Percentiles rank a stretch among this genome's conserved stretches.
Conservation (phyloP, 176 grass and related monocot genomes). For the Aechmea fasciata region DNA sequence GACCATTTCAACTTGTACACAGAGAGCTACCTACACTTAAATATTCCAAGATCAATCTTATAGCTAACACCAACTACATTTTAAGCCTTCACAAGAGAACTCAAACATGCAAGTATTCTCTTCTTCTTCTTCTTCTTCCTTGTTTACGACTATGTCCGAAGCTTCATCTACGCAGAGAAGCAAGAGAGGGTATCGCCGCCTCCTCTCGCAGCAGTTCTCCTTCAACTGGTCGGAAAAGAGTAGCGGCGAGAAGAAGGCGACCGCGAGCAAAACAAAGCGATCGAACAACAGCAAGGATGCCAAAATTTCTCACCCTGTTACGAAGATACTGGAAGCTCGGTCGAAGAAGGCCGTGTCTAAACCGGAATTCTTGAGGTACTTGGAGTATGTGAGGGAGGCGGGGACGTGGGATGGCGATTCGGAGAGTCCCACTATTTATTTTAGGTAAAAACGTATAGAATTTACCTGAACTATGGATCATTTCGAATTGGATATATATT, state of each 20-base stretch:
- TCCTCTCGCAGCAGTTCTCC: conserved; percentile 25
- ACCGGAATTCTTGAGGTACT: conserved; percentile 43
- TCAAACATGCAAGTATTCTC: not conserved
- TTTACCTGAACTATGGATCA: no score
- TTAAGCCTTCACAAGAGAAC: not conserved
- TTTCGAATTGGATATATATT: no score
- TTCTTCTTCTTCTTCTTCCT: not conserved
- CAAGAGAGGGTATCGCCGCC: conserved; percentile 22
- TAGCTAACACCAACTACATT: no score
- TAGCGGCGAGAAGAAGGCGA: not conserved
- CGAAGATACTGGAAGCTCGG: conserved; percentile 17
- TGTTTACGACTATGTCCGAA: not conserved
- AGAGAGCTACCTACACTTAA: no score
- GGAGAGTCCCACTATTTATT: conserved; percentile 31
- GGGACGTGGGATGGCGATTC: conserved; percentile 24
- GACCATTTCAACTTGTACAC: no score
- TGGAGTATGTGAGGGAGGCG: conserved; percentile 38
- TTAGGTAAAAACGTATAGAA: conserved; percentile 8
- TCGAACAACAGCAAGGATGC: conserved; percentile 3
- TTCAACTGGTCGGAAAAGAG: conserved; percentile 16
- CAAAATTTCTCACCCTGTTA: conserved; percentile 18
- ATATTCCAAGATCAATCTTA: no score
- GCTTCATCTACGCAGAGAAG: conserved; percentile 9
- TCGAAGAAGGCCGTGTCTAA: conserved; percentile 15
- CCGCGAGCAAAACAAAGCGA: conserved; percentile 9